Base-by-base conservation (phyloP, 2,329 filamentous ascomycete species). In the Neofusicoccum parvum region DNA sequence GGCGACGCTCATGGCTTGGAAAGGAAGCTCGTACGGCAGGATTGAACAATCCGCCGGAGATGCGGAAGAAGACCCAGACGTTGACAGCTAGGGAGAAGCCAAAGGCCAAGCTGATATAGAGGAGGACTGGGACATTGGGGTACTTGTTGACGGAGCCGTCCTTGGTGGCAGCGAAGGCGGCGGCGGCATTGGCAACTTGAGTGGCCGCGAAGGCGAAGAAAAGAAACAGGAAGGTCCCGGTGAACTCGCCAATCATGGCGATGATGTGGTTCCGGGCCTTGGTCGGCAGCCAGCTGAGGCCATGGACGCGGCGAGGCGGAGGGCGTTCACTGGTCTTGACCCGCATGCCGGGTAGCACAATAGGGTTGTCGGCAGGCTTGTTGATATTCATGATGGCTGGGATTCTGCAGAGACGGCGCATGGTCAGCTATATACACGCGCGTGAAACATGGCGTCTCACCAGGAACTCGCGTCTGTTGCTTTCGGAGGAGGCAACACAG, bases 21-120 rank as follows among this genome's bases (percentile, higher is more conserved):
- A 43, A 36, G 32, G 41, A 36, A 20, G 14, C 11, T 68, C 72
- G 69, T 62, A 74, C 74, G 5, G 73, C 74, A 32, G 74, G 74
- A 58, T 76, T 76, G 71, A 76, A 75, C 10, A 75, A 62, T 54
- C 78, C 78, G 54, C 79, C 79, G 49, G 71, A 77, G 70, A 81
- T 80, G 1, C 79, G 72, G 70, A 80, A 80, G 71, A 81, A 81
- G 17, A 80, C 77, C 79, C 79, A 81, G 10, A 76, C 79, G 69
- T 80, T 80, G 63, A 80, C 79, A 7, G 78, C 77, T 56, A 81
- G 70, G 39, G 76, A 79, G 71, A 80, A 80, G 46, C 79, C 79
- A 68, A 81, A 81, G 3, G 74, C 73, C 59, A 80, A 67, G 27
- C 72, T 64, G 64, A 80, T 80, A 70, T 79, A 81, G 45, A 78